phyloP scores from a whole-genome alignment of 1,139 yeast genomes.

The Pichia sp. region DNA sequence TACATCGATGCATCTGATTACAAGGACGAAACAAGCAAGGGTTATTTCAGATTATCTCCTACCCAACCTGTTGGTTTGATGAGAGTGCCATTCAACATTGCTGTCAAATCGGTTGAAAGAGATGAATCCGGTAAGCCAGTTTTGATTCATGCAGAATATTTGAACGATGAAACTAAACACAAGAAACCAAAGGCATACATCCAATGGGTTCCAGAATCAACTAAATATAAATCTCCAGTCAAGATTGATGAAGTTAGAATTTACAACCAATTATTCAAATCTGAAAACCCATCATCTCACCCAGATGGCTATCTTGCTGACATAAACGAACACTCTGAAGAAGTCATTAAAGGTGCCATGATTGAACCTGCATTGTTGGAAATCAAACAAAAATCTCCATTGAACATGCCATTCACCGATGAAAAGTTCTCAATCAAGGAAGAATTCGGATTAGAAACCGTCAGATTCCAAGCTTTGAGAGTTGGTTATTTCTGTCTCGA shows the following conservation, averaged over 20 bases:
- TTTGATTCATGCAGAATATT: slow-evolving; percentile 74
- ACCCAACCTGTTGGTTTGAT: slow-evolving; percentile 94
- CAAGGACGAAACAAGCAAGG: slow-evolving; percentile 55
- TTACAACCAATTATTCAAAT: slow-evolving; percentile 79
- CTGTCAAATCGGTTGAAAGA: slow-evolving; percentile 61
- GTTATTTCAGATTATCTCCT: slow-evolving; percentile 87
- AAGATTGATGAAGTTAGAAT: slow-evolving; percentile 70
- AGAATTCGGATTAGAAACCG: slow-evolving; percentile 61
- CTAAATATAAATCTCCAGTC: slow-evolving; percentile 53
- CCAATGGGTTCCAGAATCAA: slow-evolving; percentile 87
- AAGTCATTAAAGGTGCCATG: slow-evolving; percentile 53
- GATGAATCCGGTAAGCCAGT: slow-evolving; percentile 54
- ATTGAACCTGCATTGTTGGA: slow-evolving; percentile 75
- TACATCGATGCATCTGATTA: slow-evolving; percentile 86
- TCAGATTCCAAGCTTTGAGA: slow-evolving; percentile 95
- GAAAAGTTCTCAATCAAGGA: slow-evolving; percentile 69
- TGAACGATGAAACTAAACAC: slow-evolving; percentile 47
- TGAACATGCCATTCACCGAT: slow-evolving; percentile 53
- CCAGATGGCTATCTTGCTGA: slow-evolving; percentile 87
- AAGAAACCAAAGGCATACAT: slow-evolving; percentile 86
- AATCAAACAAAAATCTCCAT: slow-evolving; percentile 63
- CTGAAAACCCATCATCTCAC: slow-evolving; percentile 84
- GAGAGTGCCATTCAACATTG: slow-evolving; percentile 79
- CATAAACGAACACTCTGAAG: slow-evolving; percentile 73
- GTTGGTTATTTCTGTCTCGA: slow-evolving; percentile 95